phyloP scores from a whole-genome alignment of 768 basidiomycete genomes.

The Lactarius akahatsu region DNA sequence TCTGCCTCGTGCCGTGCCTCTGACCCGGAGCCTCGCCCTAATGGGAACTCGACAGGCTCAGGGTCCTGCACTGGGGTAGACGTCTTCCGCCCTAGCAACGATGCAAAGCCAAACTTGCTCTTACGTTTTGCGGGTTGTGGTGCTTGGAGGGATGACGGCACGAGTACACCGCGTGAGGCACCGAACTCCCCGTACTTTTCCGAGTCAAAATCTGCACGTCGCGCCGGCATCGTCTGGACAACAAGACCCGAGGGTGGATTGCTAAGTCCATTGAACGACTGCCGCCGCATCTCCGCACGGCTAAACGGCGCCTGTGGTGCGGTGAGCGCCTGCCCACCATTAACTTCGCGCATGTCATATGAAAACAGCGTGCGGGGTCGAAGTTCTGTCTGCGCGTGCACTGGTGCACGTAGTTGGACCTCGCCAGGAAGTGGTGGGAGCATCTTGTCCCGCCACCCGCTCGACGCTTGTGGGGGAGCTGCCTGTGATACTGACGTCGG shows the following conservation, averaged over 20 bases:
- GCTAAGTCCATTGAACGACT: conserved; percentile 71
- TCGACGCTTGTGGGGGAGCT: conserved; percentile 17
- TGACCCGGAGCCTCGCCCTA: conserved; percentile 35
- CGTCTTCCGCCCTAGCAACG: conserved; percentile 61
- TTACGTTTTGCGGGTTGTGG: conserved; percentile 53
- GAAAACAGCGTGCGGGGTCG: conserved; percentile 68
- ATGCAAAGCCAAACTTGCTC: conserved; percentile 68
- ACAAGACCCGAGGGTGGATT: conserved; percentile 51
- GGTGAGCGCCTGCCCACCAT: conserved; percentile 49
- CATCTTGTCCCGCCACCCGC: conserved; percentile 63
- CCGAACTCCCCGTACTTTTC: conserved; percentile 72
- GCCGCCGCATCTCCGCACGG: conserved; percentile 55
- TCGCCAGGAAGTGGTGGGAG: conserved; percentile 73
- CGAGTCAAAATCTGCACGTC: conserved; percentile 27
- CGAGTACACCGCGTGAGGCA: conserved; percentile 57
- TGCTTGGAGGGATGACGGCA: conserved; percentile 28
- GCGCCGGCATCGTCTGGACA: conserved; percentile 47
- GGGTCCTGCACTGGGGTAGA: conserved; percentile 30
- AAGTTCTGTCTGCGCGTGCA: conserved; percentile 37
- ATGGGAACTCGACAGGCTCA: conserved; percentile 28
- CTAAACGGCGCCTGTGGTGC: conserved; percentile 68
- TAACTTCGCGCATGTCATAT: conserved; percentile 54
- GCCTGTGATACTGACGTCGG: conserved; percentile 15
- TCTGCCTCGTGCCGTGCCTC: conserved; percentile 43
- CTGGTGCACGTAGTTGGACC: conserved; percentile 33